Evolutionary conservation across 768 basidiomycete species (phyloP).

Genomic region (Candolleomyces efflorescens): DNA sequence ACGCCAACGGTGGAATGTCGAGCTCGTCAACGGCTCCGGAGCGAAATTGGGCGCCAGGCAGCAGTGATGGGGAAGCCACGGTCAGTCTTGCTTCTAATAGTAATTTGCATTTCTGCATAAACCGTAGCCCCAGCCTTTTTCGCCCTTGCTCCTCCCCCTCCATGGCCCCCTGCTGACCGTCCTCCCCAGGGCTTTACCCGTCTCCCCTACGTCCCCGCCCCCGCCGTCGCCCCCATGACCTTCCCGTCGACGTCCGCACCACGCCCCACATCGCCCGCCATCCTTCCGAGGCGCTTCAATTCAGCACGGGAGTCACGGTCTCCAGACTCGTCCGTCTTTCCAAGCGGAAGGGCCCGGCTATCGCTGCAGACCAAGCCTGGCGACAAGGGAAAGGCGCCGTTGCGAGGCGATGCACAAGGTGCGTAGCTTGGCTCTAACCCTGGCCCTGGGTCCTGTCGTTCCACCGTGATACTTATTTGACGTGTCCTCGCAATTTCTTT

Average conservation of each 20-base stretch:
- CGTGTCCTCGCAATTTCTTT: conserved; percentile 11
- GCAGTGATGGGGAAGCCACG: conserved; percentile 6
- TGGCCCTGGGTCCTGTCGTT: background rate
- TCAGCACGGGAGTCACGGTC: background rate
- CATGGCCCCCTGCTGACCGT: conserved; percentile 8
- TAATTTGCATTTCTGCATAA: conserved; percentile 6
- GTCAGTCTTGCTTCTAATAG: conserved; percentile 10
- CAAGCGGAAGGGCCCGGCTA: conserved; percentile 7
- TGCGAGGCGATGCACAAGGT: conserved; percentile 13
- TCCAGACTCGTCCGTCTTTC: conserved; percentile 17
- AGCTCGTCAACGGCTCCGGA: conserved; percentile 9
- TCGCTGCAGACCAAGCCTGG: conserved; percentile 18
- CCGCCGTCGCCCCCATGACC: background rate
- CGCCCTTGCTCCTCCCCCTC: background rate
- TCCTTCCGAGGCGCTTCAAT: conserved; percentile 8
- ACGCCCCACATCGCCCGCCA: conserved; percentile 7
- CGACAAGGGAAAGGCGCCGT: conserved; percentile 30
- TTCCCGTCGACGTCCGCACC: background rate
- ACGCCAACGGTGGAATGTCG: conserved; percentile 1
- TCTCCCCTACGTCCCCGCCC: conserved; percentile 1
- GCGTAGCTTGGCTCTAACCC: conserved; percentile 15
- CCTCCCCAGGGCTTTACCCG: conserved; percentile 5
- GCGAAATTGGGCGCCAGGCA: conserved; percentile 4
- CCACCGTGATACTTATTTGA: background rate
- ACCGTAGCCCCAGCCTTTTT: background rate